Percentiles rank a stretch among this genome's conserved stretches.
These are phyloP conservation scores for Exobasidium cylindrosporum DNA, from an alignment of 1,284 basidiomycete genomes.

Conservation along the genomic window DNA sequence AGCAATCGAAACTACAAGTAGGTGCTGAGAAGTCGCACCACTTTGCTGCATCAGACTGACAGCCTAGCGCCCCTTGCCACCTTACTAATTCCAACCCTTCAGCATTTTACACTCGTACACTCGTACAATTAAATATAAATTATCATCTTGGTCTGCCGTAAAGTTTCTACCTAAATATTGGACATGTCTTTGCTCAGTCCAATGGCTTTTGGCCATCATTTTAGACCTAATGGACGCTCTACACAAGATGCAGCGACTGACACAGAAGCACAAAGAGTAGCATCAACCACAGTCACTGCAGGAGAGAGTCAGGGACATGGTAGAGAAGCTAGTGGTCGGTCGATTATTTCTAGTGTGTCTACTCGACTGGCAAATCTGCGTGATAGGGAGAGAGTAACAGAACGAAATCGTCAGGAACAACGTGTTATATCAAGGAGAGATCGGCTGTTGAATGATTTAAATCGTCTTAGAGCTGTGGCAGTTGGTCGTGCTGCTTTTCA, in stretches of 20 bases:
- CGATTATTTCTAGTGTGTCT: conserved; percentile 28
- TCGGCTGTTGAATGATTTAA: not conserved
- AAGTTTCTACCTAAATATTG: too few species aligned
- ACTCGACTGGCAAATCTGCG: conserved; percentile 28
- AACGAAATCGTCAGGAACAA: conserved; percentile 21
- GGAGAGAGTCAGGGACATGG: conserved; percentile 15
- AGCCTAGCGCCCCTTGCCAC: too few species aligned
- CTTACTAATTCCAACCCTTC: too few species aligned
- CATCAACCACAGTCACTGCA: not conserved
- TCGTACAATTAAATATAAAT: too few species aligned
- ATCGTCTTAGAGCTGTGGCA: not conserved
- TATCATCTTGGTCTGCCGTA: too few species aligned
- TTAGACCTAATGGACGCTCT: not conserved
- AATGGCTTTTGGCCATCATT: not conserved
- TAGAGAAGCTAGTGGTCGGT: conserved; percentile 26
- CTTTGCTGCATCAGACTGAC: too few species aligned
- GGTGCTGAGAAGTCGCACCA: too few species aligned
- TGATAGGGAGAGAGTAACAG: conserved; percentile 29
- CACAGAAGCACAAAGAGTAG: not conserved
- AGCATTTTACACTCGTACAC: too few species aligned
- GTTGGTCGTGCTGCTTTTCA: not conserved
- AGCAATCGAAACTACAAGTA: too few species aligned
- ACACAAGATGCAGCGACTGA: too few species aligned
- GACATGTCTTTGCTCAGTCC: not conserved
- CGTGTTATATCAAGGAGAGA: conserved; percentile 9